phyloP scores from a whole-genome alignment of 768 basidiomycete genomes.

The Baorangia bicolor region DNA sequence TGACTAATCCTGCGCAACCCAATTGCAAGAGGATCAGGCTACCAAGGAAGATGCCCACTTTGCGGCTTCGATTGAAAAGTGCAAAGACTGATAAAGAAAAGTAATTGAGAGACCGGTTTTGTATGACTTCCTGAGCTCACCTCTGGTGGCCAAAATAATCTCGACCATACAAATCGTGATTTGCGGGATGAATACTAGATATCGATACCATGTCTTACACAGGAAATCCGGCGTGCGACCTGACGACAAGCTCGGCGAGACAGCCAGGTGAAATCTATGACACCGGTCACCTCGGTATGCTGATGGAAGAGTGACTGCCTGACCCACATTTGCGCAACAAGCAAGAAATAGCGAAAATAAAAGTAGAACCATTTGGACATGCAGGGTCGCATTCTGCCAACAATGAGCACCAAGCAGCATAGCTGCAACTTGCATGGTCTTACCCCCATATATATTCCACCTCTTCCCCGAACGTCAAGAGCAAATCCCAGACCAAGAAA shows the following conservation, averaged over 20 bases:
- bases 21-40: conserved; percentile 19
- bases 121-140: conserved; percentile 13
- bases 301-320: not conserved
- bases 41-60: conserved; percentile 21
- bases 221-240: conserved; percentile 4
- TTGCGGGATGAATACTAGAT: not conserved
- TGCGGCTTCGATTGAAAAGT: conserved; percentile 36
- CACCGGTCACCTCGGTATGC: not conserved
- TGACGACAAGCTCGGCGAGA: conserved; percentile 11
- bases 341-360: conserved; percentile 18
- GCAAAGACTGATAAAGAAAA: conserved; percentile 14
- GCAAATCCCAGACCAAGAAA: conserved; percentile 29
- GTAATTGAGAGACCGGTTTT: not conserved
- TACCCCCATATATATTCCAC: conserved; percentile 34
- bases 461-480: conserved; percentile 26
- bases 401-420: not conserved
- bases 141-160: conserved; percentile 22
- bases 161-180: conserved; percentile 20
- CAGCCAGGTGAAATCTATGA: conserved; percentile 9
- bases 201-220: conserved; percentile 15
- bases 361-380: conserved; percentile 16
- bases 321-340: conserved; percentile 12
- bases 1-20: conserved; percentile 13
- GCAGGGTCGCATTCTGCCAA: conserved; percentile 10
- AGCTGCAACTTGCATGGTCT: not conserved